A percentile compares a stretch with the other conserved stretches of the same genome.
phyloP scores from a whole-genome alignment of 1,284 basidiomycete species.

The Abortiporus biennis region DNA sequence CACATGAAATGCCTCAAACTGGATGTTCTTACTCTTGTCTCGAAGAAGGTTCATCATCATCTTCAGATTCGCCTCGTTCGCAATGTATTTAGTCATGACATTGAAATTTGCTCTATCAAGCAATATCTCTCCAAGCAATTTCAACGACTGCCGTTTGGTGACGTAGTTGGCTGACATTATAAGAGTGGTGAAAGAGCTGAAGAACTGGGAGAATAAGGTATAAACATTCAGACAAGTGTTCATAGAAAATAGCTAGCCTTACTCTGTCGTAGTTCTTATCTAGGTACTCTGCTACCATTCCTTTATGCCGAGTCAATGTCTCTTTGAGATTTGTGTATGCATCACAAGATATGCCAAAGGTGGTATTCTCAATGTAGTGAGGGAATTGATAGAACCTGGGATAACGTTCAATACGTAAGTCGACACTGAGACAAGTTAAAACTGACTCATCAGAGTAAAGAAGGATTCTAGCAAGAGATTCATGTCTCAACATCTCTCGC shows the following conservation, averaged over 20 bases:
- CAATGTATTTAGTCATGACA: slow-evolving; percentile 98
- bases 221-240: slow-evolving; percentile 2
- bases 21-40: slow-evolving; percentile 98
- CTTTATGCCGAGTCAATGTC: slow-evolving; percentile 91
- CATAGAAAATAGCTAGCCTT: slow-evolving; percentile 22
- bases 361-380: slow-evolving; percentile 95
- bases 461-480: slow-evolving; percentile 85
- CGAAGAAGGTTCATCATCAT: slow-evolving; percentile 99
- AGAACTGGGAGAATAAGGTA: slow-evolving; percentile 61
- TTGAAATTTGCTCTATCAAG: slow-evolving; percentile 97
- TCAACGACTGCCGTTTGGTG: slow-evolving; percentile 98
- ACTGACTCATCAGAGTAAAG: slow-evolving; percentile 90
- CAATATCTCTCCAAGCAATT: slow-evolving; percentile 95
- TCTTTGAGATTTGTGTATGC: slow-evolving; percentile 97
- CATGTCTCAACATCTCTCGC: slow-evolving; percentile 95
- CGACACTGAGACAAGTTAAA: slow-evolving; percentile 1
- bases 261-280: slow-evolving; percentile 96
- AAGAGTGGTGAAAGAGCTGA: slow-evolving; percentile 89
- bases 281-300: slow-evolving; percentile 94
- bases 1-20: slow-evolving; percentile 99
- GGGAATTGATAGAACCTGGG: slow-evolving; percentile 96
- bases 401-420: neutral
- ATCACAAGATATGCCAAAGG: slow-evolving; percentile 97
- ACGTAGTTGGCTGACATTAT: slow-evolving; percentile 96
- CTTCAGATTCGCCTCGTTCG: slow-evolving; percentile 90